Percentiles rank a stretch among this genome's conserved stretches.
Evolutionary conservation across 495 filamentous ascomycete genomes (phyloP).

Genomic region (Thermothielavioides terrestris): DNA sequence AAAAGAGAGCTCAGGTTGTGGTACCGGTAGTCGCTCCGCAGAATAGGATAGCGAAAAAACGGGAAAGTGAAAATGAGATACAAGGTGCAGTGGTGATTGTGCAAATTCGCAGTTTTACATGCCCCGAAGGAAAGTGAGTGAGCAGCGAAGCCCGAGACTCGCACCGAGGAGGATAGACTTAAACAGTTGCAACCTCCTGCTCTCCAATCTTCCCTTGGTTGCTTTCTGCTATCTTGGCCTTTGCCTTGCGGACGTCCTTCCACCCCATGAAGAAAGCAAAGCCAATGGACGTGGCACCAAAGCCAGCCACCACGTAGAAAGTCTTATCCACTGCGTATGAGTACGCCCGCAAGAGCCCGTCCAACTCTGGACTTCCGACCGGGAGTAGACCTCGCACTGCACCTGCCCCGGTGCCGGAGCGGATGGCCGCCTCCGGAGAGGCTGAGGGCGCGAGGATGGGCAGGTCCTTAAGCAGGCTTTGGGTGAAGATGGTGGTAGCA

Average conservation of each 20-base stretch:
- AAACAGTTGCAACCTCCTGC: not conserved
- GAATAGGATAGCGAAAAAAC: no score
- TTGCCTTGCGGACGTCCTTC: not conserved
- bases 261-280: not conserved
- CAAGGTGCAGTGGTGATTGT: no score
- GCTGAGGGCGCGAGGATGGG: not conserved
- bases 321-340: not conserved
- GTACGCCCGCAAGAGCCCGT: not conserved
- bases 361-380: not conserved
- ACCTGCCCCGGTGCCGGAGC: not conserved
- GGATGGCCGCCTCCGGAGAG: not conserved
- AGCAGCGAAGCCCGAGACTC: not conserved
- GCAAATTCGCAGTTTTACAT: no score
- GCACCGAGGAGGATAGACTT: not conserved
- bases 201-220: not conserved
- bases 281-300: not conserved
- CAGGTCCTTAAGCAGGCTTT: not conserved
- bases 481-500: not conserved
- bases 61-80: no score
- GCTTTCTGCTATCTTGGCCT: not conserved
- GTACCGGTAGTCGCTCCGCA: no score
- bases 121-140: not conserved
- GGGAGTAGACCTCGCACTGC: not conserved
- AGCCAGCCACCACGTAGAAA: not conserved
- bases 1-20: no score